phyloP scores from a whole-genome alignment of 2,329 filamentous ascomycete genomes.

The Colletotrichum godetiae region DNA sequence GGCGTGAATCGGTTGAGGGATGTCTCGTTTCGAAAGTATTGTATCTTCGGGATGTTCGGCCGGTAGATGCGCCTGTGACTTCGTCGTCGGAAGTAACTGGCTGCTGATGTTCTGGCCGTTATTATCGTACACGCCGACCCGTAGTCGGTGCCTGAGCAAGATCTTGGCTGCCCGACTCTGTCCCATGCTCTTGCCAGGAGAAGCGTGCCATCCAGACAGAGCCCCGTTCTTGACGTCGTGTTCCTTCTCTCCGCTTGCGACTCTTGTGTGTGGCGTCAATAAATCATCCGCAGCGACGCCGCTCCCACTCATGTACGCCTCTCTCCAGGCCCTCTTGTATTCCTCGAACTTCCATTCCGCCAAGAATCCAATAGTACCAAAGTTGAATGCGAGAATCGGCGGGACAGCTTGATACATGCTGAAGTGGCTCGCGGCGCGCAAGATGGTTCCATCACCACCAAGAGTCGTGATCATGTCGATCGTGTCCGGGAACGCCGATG shows the following conservation, averaged over 20 bases:
- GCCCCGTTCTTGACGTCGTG: conserved; percentile 35
- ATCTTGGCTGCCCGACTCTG: conserved; percentile 79
- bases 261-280: conserved; percentile 52
- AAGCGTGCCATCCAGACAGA: conserved; percentile 72
- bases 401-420: conserved; percentile 85
- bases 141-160: conserved; percentile 85
- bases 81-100: conserved; percentile 56
- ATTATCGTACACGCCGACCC: conserved; percentile 84
- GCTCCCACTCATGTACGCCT: conserved; percentile 86
- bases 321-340: conserved; percentile 90
- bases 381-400: conserved; percentile 93
- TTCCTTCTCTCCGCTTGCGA: conserved; percentile 43
- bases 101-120: conserved; percentile 71
- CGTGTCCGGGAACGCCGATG: conserved; percentile 75
- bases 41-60: conserved; percentile 39
- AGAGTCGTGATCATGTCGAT: conserved; percentile 91
- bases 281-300: conserved; percentile 60
- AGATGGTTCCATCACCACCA: conserved; percentile 91
- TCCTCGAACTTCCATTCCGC: conserved; percentile 97
- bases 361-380: conserved; percentile 94
- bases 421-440: conserved; percentile 81
- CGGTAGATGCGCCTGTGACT: conserved; percentile 48
- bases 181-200: conserved; percentile 86
- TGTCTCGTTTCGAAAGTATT: conserved; percentile 20
- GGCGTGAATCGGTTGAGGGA: conserved; percentile 68